Evolutionary conservation across 208 protist species (phyloP).

Genomic region (Phytomonas sp.): DNA sequence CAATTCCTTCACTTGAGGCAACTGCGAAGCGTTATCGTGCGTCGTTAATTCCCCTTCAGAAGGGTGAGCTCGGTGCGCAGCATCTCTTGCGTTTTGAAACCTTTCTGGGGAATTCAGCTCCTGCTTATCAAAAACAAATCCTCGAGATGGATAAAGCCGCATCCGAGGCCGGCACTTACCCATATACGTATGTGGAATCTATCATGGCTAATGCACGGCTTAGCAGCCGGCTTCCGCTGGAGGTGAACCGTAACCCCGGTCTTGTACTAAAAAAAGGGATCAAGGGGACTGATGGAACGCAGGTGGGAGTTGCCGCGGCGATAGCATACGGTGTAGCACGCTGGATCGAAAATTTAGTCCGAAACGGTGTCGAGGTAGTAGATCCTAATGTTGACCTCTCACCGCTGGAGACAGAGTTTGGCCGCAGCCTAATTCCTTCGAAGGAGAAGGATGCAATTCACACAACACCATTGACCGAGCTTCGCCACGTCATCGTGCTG

Average conservation of each 20-base stretch:
- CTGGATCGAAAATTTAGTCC: conserved; percentile 34
- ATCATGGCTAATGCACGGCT: conserved; percentile 43
- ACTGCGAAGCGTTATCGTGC: conserved; percentile 58
- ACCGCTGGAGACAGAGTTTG: conserved; percentile 60
- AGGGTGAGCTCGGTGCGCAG: conserved; percentile 29
- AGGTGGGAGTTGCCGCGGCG: conserved; percentile 54
- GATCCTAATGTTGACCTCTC: conserved; percentile 45
- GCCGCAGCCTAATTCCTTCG: conserved; percentile 59
- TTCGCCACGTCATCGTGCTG: conserved; percentile 74
- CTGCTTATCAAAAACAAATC: conserved; percentile 50
- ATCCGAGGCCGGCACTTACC: conserved; percentile 25
- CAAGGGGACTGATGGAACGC: conserved; percentile 30
- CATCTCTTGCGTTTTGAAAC: conserved; percentile 61
- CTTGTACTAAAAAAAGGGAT: conserved; percentile 53
- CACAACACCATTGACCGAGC: conserved; percentile 51
- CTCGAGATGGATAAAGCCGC: conserved; percentile 50
- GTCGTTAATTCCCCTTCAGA: conserved; percentile 49
- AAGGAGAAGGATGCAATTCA: conserved; percentile 46
- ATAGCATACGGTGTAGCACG: conserved; percentile 53
- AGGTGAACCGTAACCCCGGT: conserved; percentile 63
- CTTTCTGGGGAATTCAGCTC: conserved; percentile 48
- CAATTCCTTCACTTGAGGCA: conserved; percentile 48
- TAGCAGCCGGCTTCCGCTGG: conserved; percentile 44
- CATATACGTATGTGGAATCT: conserved; percentile 68
- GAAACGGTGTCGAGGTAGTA: conserved; percentile 28